phyloP scores from a whole-genome alignment of 2,329 filamentous ascomycete genomes.

The Domatiomyces globalis region DNA sequence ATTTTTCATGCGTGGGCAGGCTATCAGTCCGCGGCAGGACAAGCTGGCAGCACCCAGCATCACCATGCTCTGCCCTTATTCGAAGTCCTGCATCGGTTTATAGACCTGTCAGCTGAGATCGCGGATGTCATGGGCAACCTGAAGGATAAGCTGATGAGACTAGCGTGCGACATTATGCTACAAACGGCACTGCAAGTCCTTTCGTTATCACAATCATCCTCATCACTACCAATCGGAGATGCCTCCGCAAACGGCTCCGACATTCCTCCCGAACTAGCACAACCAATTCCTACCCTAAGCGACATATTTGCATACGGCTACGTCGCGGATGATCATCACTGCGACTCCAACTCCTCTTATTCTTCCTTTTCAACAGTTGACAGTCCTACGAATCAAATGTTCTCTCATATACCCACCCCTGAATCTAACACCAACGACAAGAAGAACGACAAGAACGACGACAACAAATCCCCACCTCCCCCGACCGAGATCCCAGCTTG shows the following conservation, averaged over 20 bases:
- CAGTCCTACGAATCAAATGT: not conserved
- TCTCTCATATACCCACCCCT: not conserved
- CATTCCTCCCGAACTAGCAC: not conserved
- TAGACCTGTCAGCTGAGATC: conserved; percentile 13
- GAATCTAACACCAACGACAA: not conserved
- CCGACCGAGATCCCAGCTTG: conserved; percentile 5
- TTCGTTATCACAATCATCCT: not conserved
- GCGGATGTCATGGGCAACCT: conserved; percentile 1
- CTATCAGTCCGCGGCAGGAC: no score
- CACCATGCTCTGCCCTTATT: conserved; percentile 2
- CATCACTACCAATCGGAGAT: not conserved
- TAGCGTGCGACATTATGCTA: conserved; percentile 14
- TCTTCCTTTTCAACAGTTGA: not conserved
- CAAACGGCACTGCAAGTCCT: conserved; percentile 10
- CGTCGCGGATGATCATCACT: not conserved
- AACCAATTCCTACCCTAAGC: not conserved
- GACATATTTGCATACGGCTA: not conserved
- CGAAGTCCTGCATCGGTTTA: conserved; percentile 12
- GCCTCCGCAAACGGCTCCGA: not conserved
- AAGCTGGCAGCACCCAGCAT: not conserved
- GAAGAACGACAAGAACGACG: not conserved
- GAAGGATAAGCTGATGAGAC: conserved; percentile 6
- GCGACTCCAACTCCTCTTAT: not conserved
- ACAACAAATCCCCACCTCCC: not conserved
- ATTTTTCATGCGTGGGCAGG: not conserved